These are phyloP conservation scores for Solanum hybrid DNA, from an alignment of 305 asterid genomes.

Conservation along the genomic window DNA sequence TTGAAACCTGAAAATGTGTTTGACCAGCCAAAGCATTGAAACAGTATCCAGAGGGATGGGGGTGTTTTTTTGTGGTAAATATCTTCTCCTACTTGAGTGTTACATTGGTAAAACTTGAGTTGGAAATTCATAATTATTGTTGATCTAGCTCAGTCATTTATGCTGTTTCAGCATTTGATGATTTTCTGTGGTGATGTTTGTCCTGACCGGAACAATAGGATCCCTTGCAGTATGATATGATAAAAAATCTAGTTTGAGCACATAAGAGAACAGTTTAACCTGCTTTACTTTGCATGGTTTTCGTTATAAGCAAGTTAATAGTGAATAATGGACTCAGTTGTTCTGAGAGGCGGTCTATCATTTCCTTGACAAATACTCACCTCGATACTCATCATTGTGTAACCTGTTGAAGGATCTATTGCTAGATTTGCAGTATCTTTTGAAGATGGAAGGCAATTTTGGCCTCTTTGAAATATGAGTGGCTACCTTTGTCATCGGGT, in stretches of 20 bases:
- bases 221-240: not conserved
- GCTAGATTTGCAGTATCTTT: conserved; percentile 1
- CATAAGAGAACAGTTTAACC: not conserved
- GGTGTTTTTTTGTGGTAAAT: not conserved
- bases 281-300: not conserved
- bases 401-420: not conserved
- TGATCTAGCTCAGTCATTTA: not conserved
- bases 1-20: not conserved
- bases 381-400: not conserved
- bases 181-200: not conserved
- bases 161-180: not conserved
- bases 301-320: not conserved
- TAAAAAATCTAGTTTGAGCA: not conserved
- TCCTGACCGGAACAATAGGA: not conserved
- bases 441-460: not conserved
- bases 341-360: not conserved
- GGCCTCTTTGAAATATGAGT: not conserved
- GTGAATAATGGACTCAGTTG: not conserved
- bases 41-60: not conserved
- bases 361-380: not conserved
- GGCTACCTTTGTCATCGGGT: not conserved
- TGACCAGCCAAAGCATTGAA: not conserved
- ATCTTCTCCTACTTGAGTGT: not conserved
- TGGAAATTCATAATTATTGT: not conserved
- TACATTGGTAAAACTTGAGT: not conserved